Percentiles rank a stretch among this genome's conserved stretches.
Evolutionary conservation across 495 filamentous ascomycete species (phyloP).

Genomic region (Penicillium parvum): DNA sequence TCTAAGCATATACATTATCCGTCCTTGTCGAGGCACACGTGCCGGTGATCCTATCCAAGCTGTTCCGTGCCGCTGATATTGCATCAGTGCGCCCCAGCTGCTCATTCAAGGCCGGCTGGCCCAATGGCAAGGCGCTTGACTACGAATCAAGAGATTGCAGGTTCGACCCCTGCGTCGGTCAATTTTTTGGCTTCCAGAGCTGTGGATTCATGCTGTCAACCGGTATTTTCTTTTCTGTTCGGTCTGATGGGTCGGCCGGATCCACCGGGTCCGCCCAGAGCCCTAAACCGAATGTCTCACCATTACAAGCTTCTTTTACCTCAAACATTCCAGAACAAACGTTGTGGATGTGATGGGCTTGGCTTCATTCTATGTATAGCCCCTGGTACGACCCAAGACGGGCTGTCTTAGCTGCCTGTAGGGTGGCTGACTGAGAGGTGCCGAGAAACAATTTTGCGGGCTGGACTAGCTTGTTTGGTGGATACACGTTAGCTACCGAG

Average conservation of each 20-base stretch:
- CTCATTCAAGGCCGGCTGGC: conserved; percentile 43
- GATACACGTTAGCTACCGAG: no score
- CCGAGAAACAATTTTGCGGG: no score
- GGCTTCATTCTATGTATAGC: no score
- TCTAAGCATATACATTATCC: conserved; percentile 1
- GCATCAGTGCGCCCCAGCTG: neutral
- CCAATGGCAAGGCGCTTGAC: conserved; percentile 72
- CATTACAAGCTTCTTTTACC: neutral
- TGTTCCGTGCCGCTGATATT: neutral
- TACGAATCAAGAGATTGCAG: conserved; percentile 65
- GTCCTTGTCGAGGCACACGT: conserved; percentile 1
- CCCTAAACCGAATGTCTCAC: conserved; percentile 3
- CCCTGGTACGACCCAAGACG: no score
- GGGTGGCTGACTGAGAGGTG: no score
- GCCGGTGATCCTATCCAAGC: neutral
- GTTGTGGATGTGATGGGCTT: no score
- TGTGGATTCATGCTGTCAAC: neutral
- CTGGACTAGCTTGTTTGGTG: no score
- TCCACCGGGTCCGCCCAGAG: neutral
- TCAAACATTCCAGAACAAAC: no score
- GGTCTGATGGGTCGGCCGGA: neutral
- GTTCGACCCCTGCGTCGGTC: conserved; percentile 45
- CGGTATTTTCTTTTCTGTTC: neutral
- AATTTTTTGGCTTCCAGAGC: conserved; percentile 13
- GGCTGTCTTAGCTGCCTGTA: no score